Evolutionary conservation across 192 early-diverging fungal species (phyloP).

Genomic region (Mortierella claussenii): DNA sequence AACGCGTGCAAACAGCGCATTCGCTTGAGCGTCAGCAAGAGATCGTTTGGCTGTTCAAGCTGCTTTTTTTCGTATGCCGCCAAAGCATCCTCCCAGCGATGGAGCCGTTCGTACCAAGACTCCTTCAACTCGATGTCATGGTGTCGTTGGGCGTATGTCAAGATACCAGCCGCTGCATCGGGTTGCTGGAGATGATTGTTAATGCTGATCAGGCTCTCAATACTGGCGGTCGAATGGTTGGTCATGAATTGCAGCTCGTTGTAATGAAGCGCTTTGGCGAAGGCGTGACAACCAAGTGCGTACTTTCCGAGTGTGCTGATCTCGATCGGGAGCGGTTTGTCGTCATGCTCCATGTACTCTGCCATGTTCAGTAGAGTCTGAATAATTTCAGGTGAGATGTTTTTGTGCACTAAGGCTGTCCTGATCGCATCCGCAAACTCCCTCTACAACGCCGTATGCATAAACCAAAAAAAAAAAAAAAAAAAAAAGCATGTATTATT

Average conservation of each 20-base stretch:
- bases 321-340: constrained; percentile 94
- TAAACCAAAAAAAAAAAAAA: neutral
- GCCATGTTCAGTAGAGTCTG: constrained; percentile 93
- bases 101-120: constrained; percentile 93
- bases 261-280: constrained; percentile 98
- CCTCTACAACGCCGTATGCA: no score
- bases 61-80: constrained; percentile 83
- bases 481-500: neutral
- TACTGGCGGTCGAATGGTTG: constrained; percentile 83
- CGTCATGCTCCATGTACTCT: constrained; percentile 99
- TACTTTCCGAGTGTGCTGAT: constrained; percentile 88
- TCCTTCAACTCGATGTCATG: constrained; percentile 86
- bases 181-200: constrained; percentile 95
- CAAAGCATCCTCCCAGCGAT: constrained; percentile 94
- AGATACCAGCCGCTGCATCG: constrained; percentile 95
- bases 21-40: constrained; percentile 79
- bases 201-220: constrained; percentile 91
- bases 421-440: constrained; percentile 87
- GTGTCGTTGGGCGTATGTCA: constrained; percentile 87
- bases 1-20: constrained; percentile 94
- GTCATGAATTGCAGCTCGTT: constrained; percentile 92
- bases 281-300: constrained; percentile 92
- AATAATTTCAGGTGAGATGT: constrained; percentile 90
- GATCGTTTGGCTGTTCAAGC: constrained; percentile 73
- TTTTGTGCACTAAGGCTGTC: constrained; percentile 79